Base-by-base conservation (phyloP, 495 filamentous ascomycete species). In the Lasiosphaeria ovina region DNA sequence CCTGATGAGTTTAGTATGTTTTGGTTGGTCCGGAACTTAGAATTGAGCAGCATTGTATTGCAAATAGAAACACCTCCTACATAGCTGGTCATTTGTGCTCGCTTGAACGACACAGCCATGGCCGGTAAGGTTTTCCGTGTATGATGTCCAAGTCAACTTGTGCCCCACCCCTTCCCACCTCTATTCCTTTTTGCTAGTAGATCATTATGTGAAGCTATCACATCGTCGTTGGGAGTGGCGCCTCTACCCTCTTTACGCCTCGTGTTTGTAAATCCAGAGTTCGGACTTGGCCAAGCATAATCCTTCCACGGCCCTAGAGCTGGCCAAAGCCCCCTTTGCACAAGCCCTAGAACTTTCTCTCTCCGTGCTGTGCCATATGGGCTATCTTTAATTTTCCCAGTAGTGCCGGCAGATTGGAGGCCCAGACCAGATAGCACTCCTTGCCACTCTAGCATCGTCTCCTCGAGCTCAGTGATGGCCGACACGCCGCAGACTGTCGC, bases 401-500 rank as follows among this genome's bases (percentile, higher is more conserved):
- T 11, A n/a, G 44, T n/a, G 44, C 44, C 16, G 5, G 44, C 44
- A 14, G 51, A 66, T 35, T 70, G 62, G 24, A 62, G 51, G 36
- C 65, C 64, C 12, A 81, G 70, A 0, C 88, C 86, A 59, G 92
- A 86, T 10, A 94, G 69, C 38, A 93, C 89, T 70, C 83, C 88
- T 24, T 83, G 77, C 85, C 91, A 97, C 52, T 95, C 89, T 12
- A 83, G 78, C 64, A 93, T 82, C 2, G 89, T 94, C 79, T 96
- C 89, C 59, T 93, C 85, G 48, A 97, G 73, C 74, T 97, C 92
- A 0, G 76, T 77, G 2, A 87, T 64, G 51, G 82, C 87, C 58
- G 89, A 90, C 6, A 96, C 89, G 3, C 92, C 92, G 79, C 96
- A 93, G 4, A 97, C 92, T 58, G 85, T 75, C 56, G 82, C 62